Evolutionary conservation across 1,284 basidiomycete species (phyloP).

Genomic region (Boletus sp.): DNA sequence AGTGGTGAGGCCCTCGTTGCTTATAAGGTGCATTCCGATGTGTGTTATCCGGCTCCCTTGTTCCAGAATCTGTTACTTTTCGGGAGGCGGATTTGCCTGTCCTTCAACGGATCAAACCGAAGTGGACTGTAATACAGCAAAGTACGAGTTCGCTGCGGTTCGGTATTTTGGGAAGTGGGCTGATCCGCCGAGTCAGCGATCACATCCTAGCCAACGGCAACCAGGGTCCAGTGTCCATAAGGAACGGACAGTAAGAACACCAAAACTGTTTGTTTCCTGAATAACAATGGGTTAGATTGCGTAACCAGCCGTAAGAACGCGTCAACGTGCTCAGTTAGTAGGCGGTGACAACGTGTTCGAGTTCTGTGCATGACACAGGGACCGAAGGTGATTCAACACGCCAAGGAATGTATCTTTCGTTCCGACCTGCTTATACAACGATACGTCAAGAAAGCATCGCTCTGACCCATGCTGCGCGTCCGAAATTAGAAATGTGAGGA

Average conservation of each 20-base stretch:
- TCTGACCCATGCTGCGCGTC: slow-evolving; percentile 10
- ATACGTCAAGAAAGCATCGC: slow-evolving; percentile 6
- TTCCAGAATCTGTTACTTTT: slow-evolving; percentile 14
- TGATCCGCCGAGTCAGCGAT: slow-evolving; percentile 8
- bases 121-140: slow-evolving; percentile 19
- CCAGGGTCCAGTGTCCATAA: neutral
- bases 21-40: slow-evolving; percentile 12
- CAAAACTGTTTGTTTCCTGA: neutral
- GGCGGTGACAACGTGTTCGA: slow-evolving; percentile 9
- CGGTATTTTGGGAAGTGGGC: neutral
- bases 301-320: neutral
- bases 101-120: slow-evolving; percentile 10
- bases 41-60: neutral
- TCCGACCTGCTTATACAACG: neutral
- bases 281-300: neutral
- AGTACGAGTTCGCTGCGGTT: neutral
- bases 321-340: neutral
- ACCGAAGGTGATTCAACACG: slow-evolving; percentile 3
- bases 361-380: neutral
- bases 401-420: slow-evolving; percentile 1
- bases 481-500: slow-evolving; percentile 2
- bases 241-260: neutral
- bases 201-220: neutral
- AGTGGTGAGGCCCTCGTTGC: neutral
- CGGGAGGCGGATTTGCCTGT: slow-evolving; percentile 11